Conservation (phyloP, 345 rosid genomes). For the Orychophragmus violaceus region DNA sequence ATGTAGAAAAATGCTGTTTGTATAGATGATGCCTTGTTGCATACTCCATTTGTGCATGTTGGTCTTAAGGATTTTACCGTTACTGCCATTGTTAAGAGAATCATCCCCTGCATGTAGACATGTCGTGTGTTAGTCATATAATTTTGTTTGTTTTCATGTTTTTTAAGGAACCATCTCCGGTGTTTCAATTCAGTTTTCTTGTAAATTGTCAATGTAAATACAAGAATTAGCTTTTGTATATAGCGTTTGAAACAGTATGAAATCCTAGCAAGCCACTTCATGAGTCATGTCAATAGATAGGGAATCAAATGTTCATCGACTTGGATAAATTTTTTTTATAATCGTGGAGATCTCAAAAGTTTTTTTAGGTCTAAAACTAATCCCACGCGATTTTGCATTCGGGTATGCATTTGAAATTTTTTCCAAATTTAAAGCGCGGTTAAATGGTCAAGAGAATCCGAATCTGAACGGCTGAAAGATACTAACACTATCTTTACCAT, state of each 20-base stretch:
- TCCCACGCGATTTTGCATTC: no score
- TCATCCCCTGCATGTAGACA: slow-evolving; percentile 94
- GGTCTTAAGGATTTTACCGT: slow-evolving; percentile 64
- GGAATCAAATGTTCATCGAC: neutral
- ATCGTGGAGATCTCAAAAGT: no score
- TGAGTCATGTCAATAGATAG: neutral
- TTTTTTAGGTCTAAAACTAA: no score
- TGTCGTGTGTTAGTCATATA: no score
- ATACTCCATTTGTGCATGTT: slow-evolving; percentile 51
- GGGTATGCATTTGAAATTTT: no score
- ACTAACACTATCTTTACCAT: no score
- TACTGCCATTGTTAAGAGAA: slow-evolving; percentile 64
- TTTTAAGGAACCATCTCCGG: no score
- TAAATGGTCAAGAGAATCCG: no score
- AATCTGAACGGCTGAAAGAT: no score
- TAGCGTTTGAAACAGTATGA: neutral
- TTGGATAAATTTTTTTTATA: no score
- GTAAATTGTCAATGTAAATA: neutral
- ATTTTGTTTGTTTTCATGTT: no score
- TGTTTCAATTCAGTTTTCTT: neutral
- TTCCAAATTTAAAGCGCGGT: no score
- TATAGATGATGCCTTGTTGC: slow-evolving; percentile 62
- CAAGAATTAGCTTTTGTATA: neutral
- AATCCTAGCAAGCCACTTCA: neutral
- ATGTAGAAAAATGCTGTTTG: slow-evolving; percentile 66